Base-by-base conservation (phyloP, 192 early-diverging fungal species). In the Radiomyces spectabilis region DNA sequence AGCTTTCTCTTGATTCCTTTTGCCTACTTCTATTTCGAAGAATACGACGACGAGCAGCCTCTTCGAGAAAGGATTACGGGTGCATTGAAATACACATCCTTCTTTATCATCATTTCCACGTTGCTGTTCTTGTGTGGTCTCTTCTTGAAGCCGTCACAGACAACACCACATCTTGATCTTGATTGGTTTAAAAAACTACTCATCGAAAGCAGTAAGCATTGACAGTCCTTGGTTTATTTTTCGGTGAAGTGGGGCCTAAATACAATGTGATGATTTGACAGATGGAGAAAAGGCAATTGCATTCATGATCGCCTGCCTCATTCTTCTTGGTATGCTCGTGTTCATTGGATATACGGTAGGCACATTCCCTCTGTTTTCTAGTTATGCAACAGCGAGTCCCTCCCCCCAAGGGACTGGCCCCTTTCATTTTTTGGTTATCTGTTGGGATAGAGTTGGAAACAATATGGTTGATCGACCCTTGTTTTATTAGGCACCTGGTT, bases 21-120 rank as follows among this genome's bases (percentile, higher is more conserved):
- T 33, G 67, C 75, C 16, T 84, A 84, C 39, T 81, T 81, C 44
- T 84, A 71, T 58, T 84, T 60, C 63, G 82, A 84, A 41, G 77
- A 79, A 30, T 74, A 78, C 21, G 74, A 79, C 19, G 52, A 48
- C 25, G 72, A 67, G 21, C 59, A 68, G 29, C 52, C 64, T 8
- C 32, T 54, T 0, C 27, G 46, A 0, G 53, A 75, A 22, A 65
- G 82, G 2, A 24, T 78, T 6, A 22, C 38, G 4, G 71, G 62
- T 1, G 71, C 82, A 2, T 49, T 76, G 39, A 79, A 79, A 50
- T 81, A 79, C 42, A 81, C 82, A n/a, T 47, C 55, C 5, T 72
- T 81, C 30, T 81, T 78, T 34, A 59, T 80, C 18, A 33, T 69
- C 25, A 69, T 84, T 25, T 65, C 71, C 18, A 22, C 67, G 24